A percentile compares a stretch with the other conserved stretches of the same genome.
Conservation (phyloP, 306 rosid species). For the Glycine tomentella region DNA sequence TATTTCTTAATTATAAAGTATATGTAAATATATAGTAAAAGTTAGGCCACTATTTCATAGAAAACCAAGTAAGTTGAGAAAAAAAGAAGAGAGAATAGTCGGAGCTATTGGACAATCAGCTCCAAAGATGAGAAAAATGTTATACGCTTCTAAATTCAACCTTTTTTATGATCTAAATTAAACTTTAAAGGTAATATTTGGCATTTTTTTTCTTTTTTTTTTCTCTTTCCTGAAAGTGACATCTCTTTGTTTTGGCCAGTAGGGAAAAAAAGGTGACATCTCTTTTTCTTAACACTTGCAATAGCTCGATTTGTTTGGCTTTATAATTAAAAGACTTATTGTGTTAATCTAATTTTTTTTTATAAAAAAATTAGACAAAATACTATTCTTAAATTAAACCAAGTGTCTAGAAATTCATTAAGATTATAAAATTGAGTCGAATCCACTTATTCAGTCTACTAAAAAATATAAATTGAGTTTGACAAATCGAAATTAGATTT, state of each 20-base stretch:
- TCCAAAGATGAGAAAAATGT: conserved; percentile 7
- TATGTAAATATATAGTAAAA: neutral
- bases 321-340: neutral
- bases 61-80: neutral
- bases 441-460: neutral
- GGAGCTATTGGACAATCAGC: neutral
- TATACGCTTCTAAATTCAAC: neutral
- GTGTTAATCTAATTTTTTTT: neutral
- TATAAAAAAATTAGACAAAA: neutral
- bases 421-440: neutral
- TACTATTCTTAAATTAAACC: neutral
- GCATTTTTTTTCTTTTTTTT: neutral
- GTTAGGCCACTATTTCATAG: conserved; percentile 4
- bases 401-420: neutral
- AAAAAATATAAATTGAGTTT: neutral
- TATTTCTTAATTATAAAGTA: conserved; percentile 13
- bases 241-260: neutral
- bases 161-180: too few species aligned
- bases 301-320: neutral
- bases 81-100: neutral
- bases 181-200: conserved; percentile 10
- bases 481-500: neutral
- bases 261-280: neutral
- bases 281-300: neutral
- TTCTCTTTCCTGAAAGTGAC: neutral